Evolutionary conservation across 1,284 basidiomycete genomes (phyloP).

Genomic region (Naganishia liquefaciens): DNA sequence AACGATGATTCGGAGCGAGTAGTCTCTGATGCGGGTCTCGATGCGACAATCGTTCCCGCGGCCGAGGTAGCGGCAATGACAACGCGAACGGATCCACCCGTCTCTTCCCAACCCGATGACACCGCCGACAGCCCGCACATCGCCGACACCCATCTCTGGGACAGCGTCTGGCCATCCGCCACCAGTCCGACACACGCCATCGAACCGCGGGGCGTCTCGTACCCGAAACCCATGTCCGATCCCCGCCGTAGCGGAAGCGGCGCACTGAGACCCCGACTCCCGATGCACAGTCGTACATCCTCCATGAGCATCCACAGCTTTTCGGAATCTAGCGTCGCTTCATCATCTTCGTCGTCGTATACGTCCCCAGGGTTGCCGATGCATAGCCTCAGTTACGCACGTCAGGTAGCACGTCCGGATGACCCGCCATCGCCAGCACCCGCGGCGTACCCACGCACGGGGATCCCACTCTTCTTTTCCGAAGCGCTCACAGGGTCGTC

Average conservation of each 20-base stretch:
- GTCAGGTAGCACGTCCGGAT: background rate
- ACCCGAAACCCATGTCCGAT: conserved; percentile 21
- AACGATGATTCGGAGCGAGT: background rate
- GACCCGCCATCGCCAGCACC: background rate
- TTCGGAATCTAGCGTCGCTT: background rate
- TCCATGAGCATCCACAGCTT: conserved; percentile 1
- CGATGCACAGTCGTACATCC: conserved; percentile 20
- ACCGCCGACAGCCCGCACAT: too few species aligned
- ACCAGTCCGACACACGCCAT: background rate
- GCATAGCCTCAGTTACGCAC: conserved; percentile 10
- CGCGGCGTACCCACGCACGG: conserved; percentile 2
- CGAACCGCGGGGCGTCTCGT: background rate
- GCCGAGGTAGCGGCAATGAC: background rate
- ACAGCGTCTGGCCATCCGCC: conserved; percentile 23
- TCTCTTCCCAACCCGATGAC: too few species aligned
- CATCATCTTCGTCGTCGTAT: background rate
- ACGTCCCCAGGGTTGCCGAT: background rate
- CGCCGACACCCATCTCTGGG: conserved; percentile 19
- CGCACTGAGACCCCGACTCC: conserved; percentile 6
- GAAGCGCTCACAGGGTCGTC: background rate
- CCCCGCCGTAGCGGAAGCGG: too few species aligned
- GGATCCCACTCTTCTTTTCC: conserved; percentile 13
- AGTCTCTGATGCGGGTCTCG: background rate
- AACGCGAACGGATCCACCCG: background rate
- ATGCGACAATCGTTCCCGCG: background rate